Base-by-base conservation (phyloP, 306 rosid species). In the Prunus dulcis region DNA sequence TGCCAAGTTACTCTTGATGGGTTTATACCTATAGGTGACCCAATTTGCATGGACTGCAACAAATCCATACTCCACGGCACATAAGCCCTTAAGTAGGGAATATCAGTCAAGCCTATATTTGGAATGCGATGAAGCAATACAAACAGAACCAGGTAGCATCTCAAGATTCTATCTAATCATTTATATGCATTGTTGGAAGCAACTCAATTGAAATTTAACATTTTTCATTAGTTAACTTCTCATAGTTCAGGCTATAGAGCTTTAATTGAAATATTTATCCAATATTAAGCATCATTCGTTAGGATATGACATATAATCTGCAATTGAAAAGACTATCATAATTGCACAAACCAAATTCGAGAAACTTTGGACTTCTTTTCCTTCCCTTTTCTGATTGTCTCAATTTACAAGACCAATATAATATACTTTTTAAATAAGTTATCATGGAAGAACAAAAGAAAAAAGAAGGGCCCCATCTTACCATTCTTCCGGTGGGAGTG, bases 401-500 rank as follows among this genome's bases (percentile, higher is more conserved):
- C 52, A 47, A 23, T 45, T 3, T n/a, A 64, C 23, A 38, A 25
- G 55, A 62, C 69, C 45, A 46, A 19, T 38, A 11, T 69, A 43
- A 67, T 15, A 17, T 4, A 45, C 19, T 25, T 46, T 34, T 22
- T 19, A 72, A 6, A 70, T 20, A 38, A 55, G 22, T 7, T 74
- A 63, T 17, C 43, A 56, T 12, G 53, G 50, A 55, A 47, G 34
- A 13, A 49, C 5, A 9, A 32, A 84, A 32, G 11, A 74, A 58
- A 69, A 52, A 5, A 76, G 56, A 69, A 66, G 22, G 15, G 45
- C 57, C 47, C 7, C 3, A 38, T 73, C 93, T 87, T 86, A 95
- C 99, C 99, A 95, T 95, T 92, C 93, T 90, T 58, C 99, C 99
- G 61, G 77, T 89, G 62, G 91, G 87, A 77, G 99, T 95, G 88